Conservation (phyloP, 169 alveolate genomes). For the Amoebophrya sp. region DNA sequence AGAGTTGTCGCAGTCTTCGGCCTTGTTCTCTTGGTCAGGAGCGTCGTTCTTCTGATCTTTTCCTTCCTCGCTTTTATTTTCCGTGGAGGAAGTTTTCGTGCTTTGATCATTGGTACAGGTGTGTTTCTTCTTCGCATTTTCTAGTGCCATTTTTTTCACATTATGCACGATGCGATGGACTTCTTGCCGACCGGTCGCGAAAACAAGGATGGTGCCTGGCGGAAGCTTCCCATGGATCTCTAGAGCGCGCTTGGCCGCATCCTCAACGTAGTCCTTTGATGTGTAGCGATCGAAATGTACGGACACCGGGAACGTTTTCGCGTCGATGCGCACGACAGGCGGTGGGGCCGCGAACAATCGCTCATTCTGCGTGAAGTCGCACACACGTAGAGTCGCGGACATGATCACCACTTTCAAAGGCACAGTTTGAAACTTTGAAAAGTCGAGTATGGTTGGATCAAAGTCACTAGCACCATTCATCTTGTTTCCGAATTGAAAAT, state of each 20-base stretch:
- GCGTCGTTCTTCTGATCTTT: constrained; percentile 32
- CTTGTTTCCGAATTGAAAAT: background rate
- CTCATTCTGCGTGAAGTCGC: constrained; percentile 78
- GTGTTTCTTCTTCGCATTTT: too few relatives aligned
- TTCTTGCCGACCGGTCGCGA: constrained; percentile 93
- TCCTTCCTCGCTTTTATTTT: constrained; percentile 33
- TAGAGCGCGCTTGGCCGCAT: constrained; percentile 69
- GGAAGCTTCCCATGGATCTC: constrained; percentile 76
- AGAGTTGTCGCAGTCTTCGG: constrained; percentile 26
- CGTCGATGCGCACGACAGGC: constrained; percentile 69
- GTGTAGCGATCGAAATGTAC: constrained; percentile 74
- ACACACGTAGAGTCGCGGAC: constrained; percentile 95
- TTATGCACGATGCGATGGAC: constrained; percentile 70
- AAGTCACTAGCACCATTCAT: too few relatives aligned
- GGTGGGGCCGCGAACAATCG: constrained; percentile 67
- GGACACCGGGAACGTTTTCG: constrained; percentile 80
- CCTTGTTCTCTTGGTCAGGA: constrained; percentile 41
- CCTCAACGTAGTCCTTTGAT: constrained; percentile 71
- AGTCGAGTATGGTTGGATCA: constrained; percentile 50
- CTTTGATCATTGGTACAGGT: constrained; percentile 47
- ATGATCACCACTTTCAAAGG: constrained; percentile 88
- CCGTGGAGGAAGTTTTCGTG: constrained; percentile 32
- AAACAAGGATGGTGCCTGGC: constrained; percentile 94
- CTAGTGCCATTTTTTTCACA: constrained; percentile 63
- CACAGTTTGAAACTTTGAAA: too few relatives aligned